phyloP scores from a whole-genome alignment of 352 stramenopile species.

The Elongisporangium prolatum region DNA sequence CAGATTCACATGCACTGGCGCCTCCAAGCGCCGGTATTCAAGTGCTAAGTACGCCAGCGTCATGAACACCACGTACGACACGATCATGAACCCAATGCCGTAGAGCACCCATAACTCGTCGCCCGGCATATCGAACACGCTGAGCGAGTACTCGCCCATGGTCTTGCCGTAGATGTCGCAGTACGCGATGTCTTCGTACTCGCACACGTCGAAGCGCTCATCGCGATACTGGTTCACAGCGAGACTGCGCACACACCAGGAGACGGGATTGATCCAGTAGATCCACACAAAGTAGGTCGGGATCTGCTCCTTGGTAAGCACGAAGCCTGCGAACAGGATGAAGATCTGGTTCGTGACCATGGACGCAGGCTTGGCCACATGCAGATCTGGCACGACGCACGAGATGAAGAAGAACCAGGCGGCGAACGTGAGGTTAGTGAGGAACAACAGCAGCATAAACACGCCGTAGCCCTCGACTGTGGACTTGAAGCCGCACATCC shows the following conservation, averaged over 20 bases:
- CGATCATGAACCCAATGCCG: slow-evolving; percentile 18
- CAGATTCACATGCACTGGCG: slow-evolving; percentile 12
- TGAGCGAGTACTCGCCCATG: slow-evolving; percentile 29
- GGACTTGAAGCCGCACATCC: slow-evolving; percentile 54
- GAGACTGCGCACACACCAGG: slow-evolving; percentile 28
- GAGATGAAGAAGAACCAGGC: slow-evolving; percentile 40
- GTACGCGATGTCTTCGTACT: slow-evolving; percentile 23
- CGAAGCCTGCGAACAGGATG: slow-evolving; percentile 33
- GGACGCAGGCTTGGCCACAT: slow-evolving; percentile 29
- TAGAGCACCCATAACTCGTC: slow-evolving; percentile 23
- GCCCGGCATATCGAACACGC: slow-evolving; percentile 16
- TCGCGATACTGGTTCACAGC: slow-evolving; percentile 25
- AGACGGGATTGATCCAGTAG: slow-evolving; percentile 43
- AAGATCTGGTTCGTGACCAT: slow-evolving; percentile 29
- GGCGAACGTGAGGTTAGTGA: slow-evolving; percentile 33
- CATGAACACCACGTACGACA: slow-evolving; percentile 28
- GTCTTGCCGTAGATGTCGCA: slow-evolving; percentile 16
- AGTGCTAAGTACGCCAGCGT: slow-evolving; percentile 14
- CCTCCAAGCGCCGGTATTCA: slow-evolving; percentile 23
- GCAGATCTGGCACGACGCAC: slow-evolving; percentile 13
- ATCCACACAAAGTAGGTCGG: slow-evolving; percentile 22
- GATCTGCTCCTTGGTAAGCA: slow-evolving; percentile 29
- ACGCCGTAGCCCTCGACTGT: slow-evolving; percentile 14
- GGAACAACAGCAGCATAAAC: slow-evolving; percentile 12
- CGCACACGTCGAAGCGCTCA: slow-evolving; percentile 14